Conservation (phyloP, 257 asterid species). For the Echium plantagineum region DNA sequence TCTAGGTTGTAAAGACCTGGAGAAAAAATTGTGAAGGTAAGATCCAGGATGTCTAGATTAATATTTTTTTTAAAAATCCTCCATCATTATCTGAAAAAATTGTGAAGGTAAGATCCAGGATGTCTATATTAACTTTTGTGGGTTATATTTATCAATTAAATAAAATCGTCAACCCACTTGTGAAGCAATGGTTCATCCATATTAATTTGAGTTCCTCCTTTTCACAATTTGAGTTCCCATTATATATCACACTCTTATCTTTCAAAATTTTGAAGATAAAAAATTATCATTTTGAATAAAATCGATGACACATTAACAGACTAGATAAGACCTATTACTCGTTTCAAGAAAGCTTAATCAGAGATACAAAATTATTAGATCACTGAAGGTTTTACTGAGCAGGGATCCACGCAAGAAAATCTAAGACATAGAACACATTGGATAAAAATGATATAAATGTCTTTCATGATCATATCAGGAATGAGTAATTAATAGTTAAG, state of each 20-base stretch:
- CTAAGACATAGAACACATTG: background rate
- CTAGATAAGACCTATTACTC: background rate
- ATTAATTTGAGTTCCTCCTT: no score
- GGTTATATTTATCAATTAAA: no score
- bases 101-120: no score
- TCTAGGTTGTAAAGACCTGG: constrained; percentile 68
- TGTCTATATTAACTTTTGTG: no score
- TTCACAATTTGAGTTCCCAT: no score
- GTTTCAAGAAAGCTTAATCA: background rate
- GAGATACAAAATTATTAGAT: background rate
- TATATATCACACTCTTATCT: no score
- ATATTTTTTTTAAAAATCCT: no score
- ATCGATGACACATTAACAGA: background rate
- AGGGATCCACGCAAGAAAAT: background rate
- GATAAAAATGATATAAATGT: background rate
- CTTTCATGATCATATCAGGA: background rate
- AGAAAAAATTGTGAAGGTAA: constrained; percentile 7
- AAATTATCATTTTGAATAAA: no score
- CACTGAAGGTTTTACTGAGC: background rate
- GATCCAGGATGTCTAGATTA: background rate
- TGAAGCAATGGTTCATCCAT: no score
- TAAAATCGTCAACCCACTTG: no score
- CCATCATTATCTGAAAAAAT: no score
- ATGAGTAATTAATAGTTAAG: background rate
- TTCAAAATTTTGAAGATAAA: no score